These are phyloP conservation scores for Botrytis pseudocinerea DNA, from an alignment of 2,329 filamentous ascomycete genomes.

Conservation along the genomic window DNA sequence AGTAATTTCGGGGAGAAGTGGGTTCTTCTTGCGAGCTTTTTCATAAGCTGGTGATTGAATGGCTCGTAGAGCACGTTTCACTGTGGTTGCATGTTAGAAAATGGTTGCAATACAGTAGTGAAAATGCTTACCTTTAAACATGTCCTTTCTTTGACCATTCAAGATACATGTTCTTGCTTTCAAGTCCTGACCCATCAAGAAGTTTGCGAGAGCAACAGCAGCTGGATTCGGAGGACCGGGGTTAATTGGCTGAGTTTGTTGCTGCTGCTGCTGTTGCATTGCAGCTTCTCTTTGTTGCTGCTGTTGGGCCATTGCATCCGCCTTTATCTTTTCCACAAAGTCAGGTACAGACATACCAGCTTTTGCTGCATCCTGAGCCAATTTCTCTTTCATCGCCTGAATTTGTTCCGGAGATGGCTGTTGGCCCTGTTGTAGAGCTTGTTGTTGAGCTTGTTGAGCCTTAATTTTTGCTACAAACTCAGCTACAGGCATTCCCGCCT, in stretches of 20 bases:
- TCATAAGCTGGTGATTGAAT: constrained; percentile 86
- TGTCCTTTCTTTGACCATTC: constrained; percentile 94
- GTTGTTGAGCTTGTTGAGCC: constrained; percentile 52
- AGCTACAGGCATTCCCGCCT: constrained; percentile 79
- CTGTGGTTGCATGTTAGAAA: constrained; percentile 48
- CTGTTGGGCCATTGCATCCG: constrained; percentile 52
- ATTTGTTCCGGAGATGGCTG: constrained; percentile 82
- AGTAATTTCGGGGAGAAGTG: constrained; percentile 81
- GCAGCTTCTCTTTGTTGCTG: constrained; percentile 49
- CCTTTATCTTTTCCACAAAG: constrained; percentile 72
- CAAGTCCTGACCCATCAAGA: constrained; percentile 78
- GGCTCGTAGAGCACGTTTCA: constrained; percentile 92
- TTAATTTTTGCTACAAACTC: constrained; percentile 75
- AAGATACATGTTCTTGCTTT: constrained; percentile 91
- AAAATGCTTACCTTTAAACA: constrained; percentile 76
- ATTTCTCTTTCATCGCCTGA: constrained; percentile 76
- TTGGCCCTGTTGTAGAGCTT: constrained; percentile 48
- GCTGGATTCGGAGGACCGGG: constrained; percentile 85
- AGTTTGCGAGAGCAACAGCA: constrained; percentile 85
- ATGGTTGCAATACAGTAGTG: background rate
- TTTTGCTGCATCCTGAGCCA: constrained; percentile 80
- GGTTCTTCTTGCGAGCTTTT: constrained; percentile 87
- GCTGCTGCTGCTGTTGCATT: constrained; percentile 46
- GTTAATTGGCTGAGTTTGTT: constrained; percentile 65
- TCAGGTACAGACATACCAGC: constrained; percentile 81